Percentiles rank a stretch among this genome's conserved stretches.
These are phyloP conservation scores for Daldinia childiae DNA, from an alignment of 495 filamentous ascomycete genomes.

Conservation along the genomic window DNA sequence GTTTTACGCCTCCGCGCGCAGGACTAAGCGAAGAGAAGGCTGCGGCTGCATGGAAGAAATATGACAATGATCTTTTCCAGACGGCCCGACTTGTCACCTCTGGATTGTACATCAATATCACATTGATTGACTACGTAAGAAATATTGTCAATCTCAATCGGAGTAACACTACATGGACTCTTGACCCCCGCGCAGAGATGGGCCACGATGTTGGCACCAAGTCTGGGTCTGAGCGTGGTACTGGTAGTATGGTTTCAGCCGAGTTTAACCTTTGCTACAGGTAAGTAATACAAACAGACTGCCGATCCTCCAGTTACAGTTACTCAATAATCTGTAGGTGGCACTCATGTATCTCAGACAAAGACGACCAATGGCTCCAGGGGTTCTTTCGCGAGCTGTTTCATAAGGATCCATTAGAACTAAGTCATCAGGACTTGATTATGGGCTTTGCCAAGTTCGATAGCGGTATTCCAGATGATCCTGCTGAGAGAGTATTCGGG, in stretches of 20 bases:
- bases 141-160: slow-evolving; percentile 82
- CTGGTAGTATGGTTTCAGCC: slow-evolving; percentile 75
- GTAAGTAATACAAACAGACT: slow-evolving; percentile 10
- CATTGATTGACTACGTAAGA: slow-evolving; percentile 80
- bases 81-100: slow-evolving; percentile 78
- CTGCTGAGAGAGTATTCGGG: slow-evolving; percentile 69
- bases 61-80: slow-evolving; percentile 85
- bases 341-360: slow-evolving; percentile 78
- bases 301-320: slow-evolving; percentile 5
- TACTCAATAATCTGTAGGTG: slow-evolving; percentile 53
- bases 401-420: slow-evolving; percentile 61
- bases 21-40: slow-evolving; percentile 58
- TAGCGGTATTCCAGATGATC: slow-evolving; percentile 65
- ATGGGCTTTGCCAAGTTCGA: slow-evolving; percentile 70
- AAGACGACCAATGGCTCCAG: slow-evolving; percentile 79
- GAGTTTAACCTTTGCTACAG: slow-evolving; percentile 69
- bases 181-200: slow-evolving; percentile 74
- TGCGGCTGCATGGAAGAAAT: slow-evolving; percentile 68
- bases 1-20: slow-evolving; percentile 66
- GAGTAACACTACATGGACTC: slow-evolving; percentile 76
- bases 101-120: slow-evolving; percentile 83
- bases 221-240: slow-evolving; percentile 62
- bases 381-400: slow-evolving; percentile 72
- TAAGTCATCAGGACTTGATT: slow-evolving; percentile 67
- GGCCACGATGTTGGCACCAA: slow-evolving; percentile 56